phyloP scores from a whole-genome alignment of 2,329 filamentous ascomycete genomes.

The Diaporthe helianthi region DNA sequence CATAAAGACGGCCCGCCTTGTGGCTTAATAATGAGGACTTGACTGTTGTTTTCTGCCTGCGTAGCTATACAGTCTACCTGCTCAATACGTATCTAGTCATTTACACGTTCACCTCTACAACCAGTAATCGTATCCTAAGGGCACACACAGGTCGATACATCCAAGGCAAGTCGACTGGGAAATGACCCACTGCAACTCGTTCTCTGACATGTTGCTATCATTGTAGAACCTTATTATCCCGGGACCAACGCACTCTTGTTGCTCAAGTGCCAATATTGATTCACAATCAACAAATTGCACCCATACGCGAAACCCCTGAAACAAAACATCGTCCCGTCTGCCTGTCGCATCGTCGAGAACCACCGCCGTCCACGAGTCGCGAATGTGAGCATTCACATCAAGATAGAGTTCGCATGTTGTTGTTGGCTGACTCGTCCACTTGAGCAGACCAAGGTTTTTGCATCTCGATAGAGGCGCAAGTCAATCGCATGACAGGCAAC shows the following conservation, averaged over 20 bases:
- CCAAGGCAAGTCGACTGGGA: slow-evolving; percentile 11
- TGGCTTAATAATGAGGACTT: not conserved
- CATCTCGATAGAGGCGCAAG: slow-evolving; percentile 2
- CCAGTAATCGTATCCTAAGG: not conserved
- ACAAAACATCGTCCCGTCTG: slow-evolving; percentile 2
- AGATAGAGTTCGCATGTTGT: slow-evolving; percentile 15
- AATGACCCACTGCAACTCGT: not conserved
- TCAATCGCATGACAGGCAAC: slow-evolving; percentile 12
- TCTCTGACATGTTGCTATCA: slow-evolving; percentile 15
- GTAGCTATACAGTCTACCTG: not conserved
- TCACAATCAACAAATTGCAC: not conserved
- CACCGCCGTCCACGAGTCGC: slow-evolving; percentile 4
- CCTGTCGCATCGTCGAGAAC: not conserved
- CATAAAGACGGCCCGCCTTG: slow-evolving; percentile 6
- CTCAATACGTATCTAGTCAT: slow-evolving; percentile 6
- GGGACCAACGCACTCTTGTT: slow-evolving; percentile 4
- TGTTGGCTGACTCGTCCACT: slow-evolving; percentile 14
- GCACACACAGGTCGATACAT: not conserved
- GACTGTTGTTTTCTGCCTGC: not conserved
- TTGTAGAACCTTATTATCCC: slow-evolving; percentile 14
- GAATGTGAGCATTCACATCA: slow-evolving; percentile 4
- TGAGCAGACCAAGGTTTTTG: slow-evolving; percentile 13
- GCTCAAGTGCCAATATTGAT: slow-evolving; percentile 11
- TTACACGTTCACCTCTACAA: not conserved
- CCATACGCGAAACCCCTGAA: not conserved